Evolutionary conservation across 768 basidiomycete genomes (phyloP).

Genomic region (Hemileccinum rubropunctum): DNA sequence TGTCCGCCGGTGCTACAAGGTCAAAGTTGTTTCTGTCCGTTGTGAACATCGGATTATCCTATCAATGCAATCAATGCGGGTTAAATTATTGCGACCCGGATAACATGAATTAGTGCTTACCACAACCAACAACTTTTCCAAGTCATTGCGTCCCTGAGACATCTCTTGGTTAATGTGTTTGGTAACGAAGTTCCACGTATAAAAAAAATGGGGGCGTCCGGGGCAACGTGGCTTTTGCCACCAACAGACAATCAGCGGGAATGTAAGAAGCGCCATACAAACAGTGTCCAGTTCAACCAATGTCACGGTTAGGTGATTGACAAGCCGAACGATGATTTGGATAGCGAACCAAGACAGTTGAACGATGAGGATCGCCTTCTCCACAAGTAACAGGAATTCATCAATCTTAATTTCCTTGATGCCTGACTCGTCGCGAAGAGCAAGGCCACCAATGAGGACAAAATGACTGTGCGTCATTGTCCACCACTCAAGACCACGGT

Average conservation of each 20-base stretch:
- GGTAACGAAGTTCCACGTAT: not conserved
- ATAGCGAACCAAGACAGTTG: not conserved
- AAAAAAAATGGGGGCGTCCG: not conserved
- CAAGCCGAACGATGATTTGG: conserved; percentile 1
- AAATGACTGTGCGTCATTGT: not conserved
- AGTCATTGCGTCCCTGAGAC: not conserved
- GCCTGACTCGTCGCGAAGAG: not conserved
- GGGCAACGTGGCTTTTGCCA: not conserved
- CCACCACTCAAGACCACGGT: not conserved
- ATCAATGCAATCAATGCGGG: not conserved
- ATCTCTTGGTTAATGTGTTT: not conserved
- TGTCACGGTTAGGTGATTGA: not conserved
- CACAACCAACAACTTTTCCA: not conserved
- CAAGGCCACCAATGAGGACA: not conserved
- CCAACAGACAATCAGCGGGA: not conserved
- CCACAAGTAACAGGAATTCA: not conserved
- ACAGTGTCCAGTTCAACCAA: conserved; percentile 1
- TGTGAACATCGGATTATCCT: not conserved
- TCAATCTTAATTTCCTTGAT: not conserved
- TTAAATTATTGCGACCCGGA: too few species aligned
- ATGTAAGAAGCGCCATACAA: not conserved
- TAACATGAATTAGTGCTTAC: too few species aligned
- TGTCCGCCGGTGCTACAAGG: too few species aligned
- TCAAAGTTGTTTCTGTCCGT: not conserved
- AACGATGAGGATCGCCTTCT: not conserved